Evolutionary conservation across 768 basidiomycete species (phyloP), one percentile per base, ranked within the genome.

Genomic region (Mycena epipterygia): DNA sequence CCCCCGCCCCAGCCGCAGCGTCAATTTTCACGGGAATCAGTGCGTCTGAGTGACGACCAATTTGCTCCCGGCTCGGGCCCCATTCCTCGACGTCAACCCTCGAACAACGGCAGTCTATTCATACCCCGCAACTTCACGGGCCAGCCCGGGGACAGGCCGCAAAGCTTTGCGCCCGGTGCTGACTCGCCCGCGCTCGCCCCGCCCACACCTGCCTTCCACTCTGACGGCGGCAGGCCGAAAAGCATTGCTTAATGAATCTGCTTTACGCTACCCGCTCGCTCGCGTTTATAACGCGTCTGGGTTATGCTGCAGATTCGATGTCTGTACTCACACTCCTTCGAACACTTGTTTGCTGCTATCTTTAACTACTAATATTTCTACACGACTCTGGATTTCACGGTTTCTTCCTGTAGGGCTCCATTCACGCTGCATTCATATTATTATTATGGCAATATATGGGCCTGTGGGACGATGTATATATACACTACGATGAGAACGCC

Each of bases 141-240:
- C 14, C 72, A 33, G 27, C 72, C 72, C 1, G 82, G 79, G 32
- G 81, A 82, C 56, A 78, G 87, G 76, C 87, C 87, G 25, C 82
- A 81, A 51, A 78, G 77, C 60, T 72, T 76, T 42, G 77, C 77
- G 29, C 74, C 74, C 19, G 63, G 55, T 9, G 33, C 67, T 23
- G 68, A 73, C 27, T 53, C 63, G 2, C 66, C 61, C 19, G 32
- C 56, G 25, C 71, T 72, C 49, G 61, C 49, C 13, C 68, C 66
- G 17, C 70, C 71, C 19, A 44, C 33, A 21, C 75, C 73, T 0
- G 67, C 63, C 19, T 75, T 74, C 62, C 67, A 73, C 62, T 42
- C 68, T 25, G 71, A 71, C 41, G 62, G 75, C 39, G 70, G 70
- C 13, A 55, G 72, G 37, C 72, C 72, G 1, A 73, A 73, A 70